Evolutionary conservation across 2,329 filamentous ascomycete genomes (phyloP), one percentile per base, ranked within the genome.

Genomic region (Ascochyta lentis): DNA sequence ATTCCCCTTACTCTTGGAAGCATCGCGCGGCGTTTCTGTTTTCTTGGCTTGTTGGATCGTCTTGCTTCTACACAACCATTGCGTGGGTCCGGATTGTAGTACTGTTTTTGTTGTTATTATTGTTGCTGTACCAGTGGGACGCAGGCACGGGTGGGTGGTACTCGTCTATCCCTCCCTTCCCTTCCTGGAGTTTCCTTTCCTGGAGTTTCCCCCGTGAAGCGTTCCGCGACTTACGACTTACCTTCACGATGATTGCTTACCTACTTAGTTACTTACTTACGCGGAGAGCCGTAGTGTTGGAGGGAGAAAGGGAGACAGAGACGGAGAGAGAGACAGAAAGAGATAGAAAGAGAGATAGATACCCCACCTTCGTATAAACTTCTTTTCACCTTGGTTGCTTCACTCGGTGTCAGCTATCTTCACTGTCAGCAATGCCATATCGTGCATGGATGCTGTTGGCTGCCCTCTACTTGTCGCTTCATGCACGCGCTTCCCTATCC

Each of bases 1-100:
- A 34, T 8, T 8, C 12, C 10, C 10, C 3, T 37, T 37, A 13
- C 10, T 13, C 19, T 19, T 19, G 19, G 29, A 13, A 13, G 59
- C 58, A 60, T 60, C 46, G 60, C 58, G 49, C 38, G 54, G 56
- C 46, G 56, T 59, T 58, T 55, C 16, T 27, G 23, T 29, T 37
- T 47, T 26, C 34, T 41, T 43, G 39, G n/a, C 19, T 19, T 19
- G 19, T 19, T 19, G 19, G 2, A 19, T 19, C 19, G 2, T 19
- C 19, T 19, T 19, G 40, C 13, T 33, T 40, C 2, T 22, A 26
- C 10, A 47, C 8, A 15, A 10, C 19, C 23, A 31, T 26, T 26
- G 46, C 46, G 46, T 49, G 37, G 46, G 46, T 19, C 27, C 10
- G 38, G 34, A 10, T 16, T 33, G 1, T 10, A 12, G 5, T 31